Base-by-base conservation (phyloP, 2,329 filamentous ascomycete genomes). In the Xylaria hypoxylon region DNA sequence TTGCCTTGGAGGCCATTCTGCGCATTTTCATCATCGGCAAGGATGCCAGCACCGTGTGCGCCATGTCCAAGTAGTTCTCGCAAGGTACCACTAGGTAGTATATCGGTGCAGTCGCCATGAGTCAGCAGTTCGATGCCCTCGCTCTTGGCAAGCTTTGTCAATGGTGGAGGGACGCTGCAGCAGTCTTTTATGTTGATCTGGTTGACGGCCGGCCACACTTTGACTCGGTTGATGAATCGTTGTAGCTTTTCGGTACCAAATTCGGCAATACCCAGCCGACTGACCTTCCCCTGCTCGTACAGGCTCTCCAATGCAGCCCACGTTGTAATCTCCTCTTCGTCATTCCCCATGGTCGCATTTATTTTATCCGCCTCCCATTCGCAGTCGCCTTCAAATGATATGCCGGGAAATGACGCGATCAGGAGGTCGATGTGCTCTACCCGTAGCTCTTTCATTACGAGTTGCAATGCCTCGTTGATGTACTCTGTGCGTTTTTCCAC, bases 151-250 rank as follows among this genome's bases (percentile, higher is more conserved):
- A 96, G 90, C 74, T 91, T 81, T 65, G 94, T 89, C 69, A 99
- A 85, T 13, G 93, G 91, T 74, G 94, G 94, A 8, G 96, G 96
- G 48, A 98, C 96, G 52, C 94, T 95, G 80, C 96, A 99, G 83
- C 95, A 98, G 80, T 98, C 93, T 73, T 92, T 90, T 57, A 97
- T 88, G 77, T 98, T 98, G 84, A 99, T 97, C 84, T 99, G 96
- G 79, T 98, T 90, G 45, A 98, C 95, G 22, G 88, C 87, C 0
- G 96, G 96, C 71, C 87, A 87, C 67, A 97, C 84, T 45, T 83
- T 84, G 24, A 92, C 91, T 68, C 88, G 84, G 47, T 88, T 84
- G 28, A 98, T 82, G 74, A 99, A 94, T 15, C 87, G 88, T n/a
- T 86, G 81, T 42, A 99, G 83, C 74, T 96, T 91, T 73, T 94